phyloP scores from a whole-genome alignment of 2,329 filamentous ascomycete genomes.

The Ascochyta fabae region DNA sequence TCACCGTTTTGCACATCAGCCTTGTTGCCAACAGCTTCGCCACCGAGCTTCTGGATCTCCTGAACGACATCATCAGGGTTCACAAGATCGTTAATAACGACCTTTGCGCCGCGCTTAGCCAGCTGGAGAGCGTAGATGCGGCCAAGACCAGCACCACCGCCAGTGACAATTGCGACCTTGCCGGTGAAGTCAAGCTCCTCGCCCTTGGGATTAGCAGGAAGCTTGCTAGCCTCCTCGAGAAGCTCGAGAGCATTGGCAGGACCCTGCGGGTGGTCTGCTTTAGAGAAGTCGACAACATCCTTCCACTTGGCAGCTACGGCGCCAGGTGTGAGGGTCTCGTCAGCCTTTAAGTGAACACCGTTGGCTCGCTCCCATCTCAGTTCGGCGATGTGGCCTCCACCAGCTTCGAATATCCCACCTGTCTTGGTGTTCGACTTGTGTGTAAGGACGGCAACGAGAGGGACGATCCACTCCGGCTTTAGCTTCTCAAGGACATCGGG shows the following conservation, averaged over 20 bases:
- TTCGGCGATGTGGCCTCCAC: constrained; percentile 91
- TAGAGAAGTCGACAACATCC: constrained; percentile 83
- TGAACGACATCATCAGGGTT: constrained; percentile 89
- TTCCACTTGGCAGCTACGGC: constrained; percentile 90
- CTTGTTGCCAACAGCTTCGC: constrained; percentile 91
- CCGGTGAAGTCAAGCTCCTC: constrained; percentile 47
- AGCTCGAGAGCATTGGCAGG: constrained; percentile 87
- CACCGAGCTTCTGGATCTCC: constrained; percentile 89
- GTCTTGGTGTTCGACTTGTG: constrained; percentile 89
- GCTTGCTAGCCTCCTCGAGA: constrained; percentile 47
- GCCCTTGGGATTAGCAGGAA: constrained; percentile 41
- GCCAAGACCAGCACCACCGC: constrained; percentile 68
- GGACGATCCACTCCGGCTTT: constrained; percentile 94
- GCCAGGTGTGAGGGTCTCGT: constrained; percentile 84
- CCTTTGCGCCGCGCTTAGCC: constrained; percentile 78
- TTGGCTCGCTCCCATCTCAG: constrained; percentile 92
- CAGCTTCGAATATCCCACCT: constrained; percentile 90
- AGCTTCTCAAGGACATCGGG: constrained; percentile 86
- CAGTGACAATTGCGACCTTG: constrained; percentile 48
- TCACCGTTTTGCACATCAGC: constrained; percentile 93
- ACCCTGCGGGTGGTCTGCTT: constrained; percentile 81
- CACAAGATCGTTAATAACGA: constrained; percentile 95
- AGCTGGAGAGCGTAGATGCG: constrained; percentile 89
- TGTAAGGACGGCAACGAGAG: constrained; percentile 84
- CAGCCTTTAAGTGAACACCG: constrained; percentile 87